phyloP scores from a whole-genome alignment of 495 filamentous ascomycete species.

The Neurospora tetraspora region DNA sequence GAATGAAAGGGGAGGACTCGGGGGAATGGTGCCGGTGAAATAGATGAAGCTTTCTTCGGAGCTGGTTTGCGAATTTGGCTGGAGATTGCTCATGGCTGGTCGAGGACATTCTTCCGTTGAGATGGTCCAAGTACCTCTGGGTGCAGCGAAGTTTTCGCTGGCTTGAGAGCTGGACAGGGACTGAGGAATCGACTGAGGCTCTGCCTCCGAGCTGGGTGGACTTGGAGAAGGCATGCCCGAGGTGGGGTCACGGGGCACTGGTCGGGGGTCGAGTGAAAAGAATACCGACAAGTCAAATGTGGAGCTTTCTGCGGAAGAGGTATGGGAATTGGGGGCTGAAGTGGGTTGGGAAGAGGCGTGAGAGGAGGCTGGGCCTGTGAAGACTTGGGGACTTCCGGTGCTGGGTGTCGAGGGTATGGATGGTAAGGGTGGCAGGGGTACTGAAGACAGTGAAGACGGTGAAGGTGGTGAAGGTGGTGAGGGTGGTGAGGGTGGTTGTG shows the following conservation, averaged over 20 bases:
- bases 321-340: not conserved
- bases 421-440: not conserved
- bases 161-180: not conserved
- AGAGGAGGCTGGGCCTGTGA: not conserved
- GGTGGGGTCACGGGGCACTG: not conserved
- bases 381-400: not conserved
- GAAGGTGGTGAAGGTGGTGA: not conserved
- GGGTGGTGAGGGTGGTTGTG: not conserved
- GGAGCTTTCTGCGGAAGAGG: not conserved
- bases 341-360: not conserved
- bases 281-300: not conserved
- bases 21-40: not conserved
- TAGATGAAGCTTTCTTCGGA: not conserved
- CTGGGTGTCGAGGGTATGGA: not conserved
- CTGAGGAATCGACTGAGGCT: not conserved
- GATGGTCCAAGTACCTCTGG: not conserved
- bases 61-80: not conserved
- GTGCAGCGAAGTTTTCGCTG: not conserved
- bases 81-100: not conserved
- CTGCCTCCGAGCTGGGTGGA: not conserved
- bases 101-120: not conserved
- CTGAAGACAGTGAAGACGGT: not conserved
- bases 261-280: not conserved
- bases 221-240: not conserved
- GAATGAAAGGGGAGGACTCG: not conserved